Base-by-base conservation (phyloP, 1,284 basidiomycete species). In the Caloboletus inedulis region DNA sequence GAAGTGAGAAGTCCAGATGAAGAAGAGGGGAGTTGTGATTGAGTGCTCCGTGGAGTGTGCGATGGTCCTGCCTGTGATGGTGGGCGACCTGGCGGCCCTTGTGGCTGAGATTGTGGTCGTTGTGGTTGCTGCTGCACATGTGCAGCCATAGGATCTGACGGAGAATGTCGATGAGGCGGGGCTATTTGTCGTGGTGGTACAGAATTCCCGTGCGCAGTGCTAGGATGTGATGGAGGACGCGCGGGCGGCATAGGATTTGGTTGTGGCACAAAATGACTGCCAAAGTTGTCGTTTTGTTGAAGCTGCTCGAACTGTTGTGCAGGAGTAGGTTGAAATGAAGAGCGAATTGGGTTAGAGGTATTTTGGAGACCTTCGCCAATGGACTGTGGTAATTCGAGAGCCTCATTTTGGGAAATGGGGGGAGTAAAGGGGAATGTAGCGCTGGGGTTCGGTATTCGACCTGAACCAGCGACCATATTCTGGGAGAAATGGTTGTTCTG, bases 281-380 rank as follows among this genome's bases (percentile, higher is more conserved):
- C 46, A 51, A 70, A 74, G 37, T 69, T 69, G 30, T 65, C 63
- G 45, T 61, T 58, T 49, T 69, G 68, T 47, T 74, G 75, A 74
- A 82, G 79, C 50, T 75, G 70, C 46, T 77, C 76, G 52, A 77
- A 74, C 46, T 78, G 76, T 60, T 86, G 84, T 7, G 82, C 80
- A 8, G 84, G 82, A 3, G 84, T 85, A 19, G 74, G 61, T 16
- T 75, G 75, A 52, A 82, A 80, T 12, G 68, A 61, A 8, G 71
- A 36, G 23, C 77, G 75, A 46, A 65, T 74, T 19, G 73, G 66
- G 21, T 63, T 62, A 23, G 68, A 55, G 36, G 71, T 58, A 55
- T 75, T 72, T 47, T 71, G 74, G 4, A 74, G 62, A 54, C 74
- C 69, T 45, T 79, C 78, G 19, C 68, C 56, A 40, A 75, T 69